Base-by-base conservation (phyloP, 371 early-diverging fungal species). In the Lichtheimia ramosa region DNA sequence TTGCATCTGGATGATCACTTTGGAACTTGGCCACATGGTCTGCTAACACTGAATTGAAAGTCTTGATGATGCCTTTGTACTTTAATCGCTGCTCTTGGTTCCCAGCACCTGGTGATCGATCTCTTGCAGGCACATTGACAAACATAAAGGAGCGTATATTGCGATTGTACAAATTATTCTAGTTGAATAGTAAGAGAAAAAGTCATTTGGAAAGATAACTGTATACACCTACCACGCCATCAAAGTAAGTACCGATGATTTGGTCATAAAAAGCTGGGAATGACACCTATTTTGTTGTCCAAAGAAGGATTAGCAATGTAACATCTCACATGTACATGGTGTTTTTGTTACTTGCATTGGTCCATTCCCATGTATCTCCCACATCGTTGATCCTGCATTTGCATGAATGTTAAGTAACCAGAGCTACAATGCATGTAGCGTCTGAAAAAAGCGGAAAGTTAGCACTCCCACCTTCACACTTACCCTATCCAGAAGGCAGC, bases 401-500 rank as follows among this genome's bases (percentile, higher is more conserved):
- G 34, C 34, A 34, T 34, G 34, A 10, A 21, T 18, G 49, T 48
- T 16, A 34, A 34, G 34, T 34, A 34, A 34, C 10, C 34, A 34
- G 34, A 8, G 34, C 34, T 34, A 34, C 34, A 10, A 34, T 10
- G 8, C 34, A 34, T 10, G 34, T 34, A 10, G 34, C 10, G 34
- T 10, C 34, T 34, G 34, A 34, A 34, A n/a, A 34, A 10, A 34
- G 34, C 34, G 34, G 49, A 21, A 14, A 4, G 14, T 13, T 3
- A 48, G 18, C 13, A 24, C 49, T 24, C 49, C 23, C 34, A 10
- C 34, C 34, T 34, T 34, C 10, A n/a, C n/a, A 34, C n/a, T 28
- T 58, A 58, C 59, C 59, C 63, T 8, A 63, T 63, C 58, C 57
- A 63, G n/a, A 58, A 63, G 3, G 58, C 43, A 13, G 53, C 58